phyloP scores from a whole-genome alignment of 139 green algal genomes.

The Coelastrella sp. region DNA sequence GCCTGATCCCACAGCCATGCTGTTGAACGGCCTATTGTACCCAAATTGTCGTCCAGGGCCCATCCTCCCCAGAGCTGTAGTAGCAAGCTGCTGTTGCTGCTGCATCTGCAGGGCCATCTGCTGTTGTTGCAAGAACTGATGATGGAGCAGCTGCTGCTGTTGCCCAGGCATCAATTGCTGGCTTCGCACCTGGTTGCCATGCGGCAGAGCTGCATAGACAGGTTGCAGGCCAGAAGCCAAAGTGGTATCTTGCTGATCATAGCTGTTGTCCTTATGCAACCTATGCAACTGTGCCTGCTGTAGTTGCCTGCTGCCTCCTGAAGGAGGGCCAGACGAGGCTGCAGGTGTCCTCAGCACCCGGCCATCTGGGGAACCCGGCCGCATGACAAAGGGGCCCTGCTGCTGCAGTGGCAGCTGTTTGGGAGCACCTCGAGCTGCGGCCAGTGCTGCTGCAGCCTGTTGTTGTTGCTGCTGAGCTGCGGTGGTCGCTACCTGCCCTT shows the following conservation, averaged over 20 bases:
- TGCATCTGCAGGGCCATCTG: not conserved
- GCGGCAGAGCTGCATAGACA: not conserved
- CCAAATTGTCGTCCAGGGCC: not conserved
- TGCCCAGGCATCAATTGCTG: not conserved
- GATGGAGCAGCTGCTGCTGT: slow-evolving; percentile 3
- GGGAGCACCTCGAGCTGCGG: not conserved
- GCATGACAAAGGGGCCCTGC: not conserved
- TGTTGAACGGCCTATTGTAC: not conserved
- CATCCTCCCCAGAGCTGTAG: not conserved
- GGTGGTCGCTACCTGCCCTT: not conserved
- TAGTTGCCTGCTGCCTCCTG: slow-evolving; percentile 1
- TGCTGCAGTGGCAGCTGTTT: not conserved
- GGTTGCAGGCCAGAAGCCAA: not conserved
- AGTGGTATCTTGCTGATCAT: not conserved
- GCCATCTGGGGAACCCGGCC: slow-evolving; percentile 10
- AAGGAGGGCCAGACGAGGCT: not conserved
- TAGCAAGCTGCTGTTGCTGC: not conserved
- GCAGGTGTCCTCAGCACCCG: not conserved
- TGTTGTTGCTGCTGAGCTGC: slow-evolving; percentile 12
- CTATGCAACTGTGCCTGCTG: slow-evolving; percentile 16
- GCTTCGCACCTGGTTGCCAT: not conserved
- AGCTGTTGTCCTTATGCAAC: slow-evolving; percentile 23
- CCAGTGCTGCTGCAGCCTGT: not conserved
- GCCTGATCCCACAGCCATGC: not conserved
- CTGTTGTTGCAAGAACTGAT: slow-evolving; percentile 37